phyloP scores from a whole-genome alignment of 1,139 yeast genomes.

The Geotrichum australiense region DNA sequence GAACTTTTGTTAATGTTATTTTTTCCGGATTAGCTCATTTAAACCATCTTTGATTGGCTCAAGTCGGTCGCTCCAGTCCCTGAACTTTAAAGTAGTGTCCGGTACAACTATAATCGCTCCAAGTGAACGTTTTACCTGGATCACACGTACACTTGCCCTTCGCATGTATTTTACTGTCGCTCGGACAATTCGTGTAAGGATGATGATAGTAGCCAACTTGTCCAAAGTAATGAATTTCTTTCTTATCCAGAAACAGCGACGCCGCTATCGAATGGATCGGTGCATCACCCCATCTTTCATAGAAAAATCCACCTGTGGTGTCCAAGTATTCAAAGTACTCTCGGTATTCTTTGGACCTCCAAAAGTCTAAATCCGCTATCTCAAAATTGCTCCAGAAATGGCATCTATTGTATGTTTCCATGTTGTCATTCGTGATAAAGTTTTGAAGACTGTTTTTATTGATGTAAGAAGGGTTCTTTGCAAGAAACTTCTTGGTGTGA shows the following conservation, averaged over 20 bases:
- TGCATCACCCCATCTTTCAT: conserved; percentile 93
- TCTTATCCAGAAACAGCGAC: conserved; percentile 60
- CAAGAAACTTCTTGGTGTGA: conserved; percentile 59
- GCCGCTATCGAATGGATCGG: conserved; percentile 87
- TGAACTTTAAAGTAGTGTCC: conserved; percentile 53
- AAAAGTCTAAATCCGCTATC: conserved; percentile 64
- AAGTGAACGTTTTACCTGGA: conserved; percentile 65
- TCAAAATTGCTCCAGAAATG: conserved; percentile 90
- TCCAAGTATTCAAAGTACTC: conserved; percentile 67
- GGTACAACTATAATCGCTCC: conserved; percentile 72
- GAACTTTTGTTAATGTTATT: too few relatives aligned
- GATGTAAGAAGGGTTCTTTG: conserved; percentile 56
- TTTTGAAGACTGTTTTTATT: conserved; percentile 62
- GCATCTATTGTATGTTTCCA: conserved; percentile 58
- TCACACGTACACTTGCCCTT: conserved; percentile 63
- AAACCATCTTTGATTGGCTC: too few relatives aligned
- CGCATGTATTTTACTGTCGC: conserved; percentile 25
- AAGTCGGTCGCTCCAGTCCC: conserved; percentile 49
- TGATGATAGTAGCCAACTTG: conserved; percentile 80
- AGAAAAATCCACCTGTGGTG: conserved; percentile 77
- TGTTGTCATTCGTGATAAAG: conserved; percentile 61
- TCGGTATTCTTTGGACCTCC: conserved; percentile 64
- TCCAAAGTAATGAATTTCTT: conserved; percentile 67
- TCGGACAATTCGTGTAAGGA: conserved; percentile 39
- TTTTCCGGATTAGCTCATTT: too few relatives aligned